These are phyloP conservation scores for Aspergillus campestris DNA, from an alignment of 495 filamentous ascomycete species.

Conservation along the genomic window DNA sequence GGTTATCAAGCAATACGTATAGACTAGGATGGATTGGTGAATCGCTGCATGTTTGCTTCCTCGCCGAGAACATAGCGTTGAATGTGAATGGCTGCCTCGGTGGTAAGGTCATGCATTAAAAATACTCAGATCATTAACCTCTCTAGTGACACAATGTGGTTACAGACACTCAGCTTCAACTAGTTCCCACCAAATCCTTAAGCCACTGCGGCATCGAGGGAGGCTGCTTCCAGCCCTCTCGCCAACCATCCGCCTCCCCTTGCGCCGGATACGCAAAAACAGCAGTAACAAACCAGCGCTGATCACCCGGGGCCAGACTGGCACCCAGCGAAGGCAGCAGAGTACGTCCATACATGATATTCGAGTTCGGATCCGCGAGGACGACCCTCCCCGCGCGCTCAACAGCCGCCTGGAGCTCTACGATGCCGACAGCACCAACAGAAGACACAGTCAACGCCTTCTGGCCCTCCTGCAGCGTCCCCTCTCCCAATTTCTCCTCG, in stretches of 20 bases:
- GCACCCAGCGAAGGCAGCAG: conserved; percentile 54
- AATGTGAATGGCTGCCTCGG: too few species aligned
- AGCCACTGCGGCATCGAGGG: conserved; percentile 50
- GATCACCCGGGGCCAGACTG: conserved; percentile 25
- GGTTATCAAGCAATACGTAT: too few species aligned
- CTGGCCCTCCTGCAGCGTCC: conserved; percentile 38
- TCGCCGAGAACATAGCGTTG: too few species aligned
- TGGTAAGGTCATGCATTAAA: too few species aligned
- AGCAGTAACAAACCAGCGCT: conserved; percentile 41
- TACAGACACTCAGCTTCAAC: background rate
- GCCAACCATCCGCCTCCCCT: conserved; percentile 18
- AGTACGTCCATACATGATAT: conserved; percentile 60
- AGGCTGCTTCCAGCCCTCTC: conserved; percentile 39
- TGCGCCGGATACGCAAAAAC: conserved; percentile 40
- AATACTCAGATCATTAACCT: too few species aligned
- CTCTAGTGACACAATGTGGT: background rate
- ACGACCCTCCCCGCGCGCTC: conserved; percentile 50
- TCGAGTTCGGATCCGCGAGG: conserved; percentile 70
- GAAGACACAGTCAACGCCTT: conserved; percentile 57
- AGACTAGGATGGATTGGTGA: too few species aligned
- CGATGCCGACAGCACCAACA: conserved; percentile 61
- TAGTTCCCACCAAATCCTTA: conserved; percentile 30
- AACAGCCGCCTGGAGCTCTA: conserved; percentile 40
- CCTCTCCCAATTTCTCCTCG: conserved; percentile 42
- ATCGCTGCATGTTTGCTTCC: too few species aligned